phyloP scores from a whole-genome alignment of 371 early-diverging fungal species.

The Coemansia sp. region DNA sequence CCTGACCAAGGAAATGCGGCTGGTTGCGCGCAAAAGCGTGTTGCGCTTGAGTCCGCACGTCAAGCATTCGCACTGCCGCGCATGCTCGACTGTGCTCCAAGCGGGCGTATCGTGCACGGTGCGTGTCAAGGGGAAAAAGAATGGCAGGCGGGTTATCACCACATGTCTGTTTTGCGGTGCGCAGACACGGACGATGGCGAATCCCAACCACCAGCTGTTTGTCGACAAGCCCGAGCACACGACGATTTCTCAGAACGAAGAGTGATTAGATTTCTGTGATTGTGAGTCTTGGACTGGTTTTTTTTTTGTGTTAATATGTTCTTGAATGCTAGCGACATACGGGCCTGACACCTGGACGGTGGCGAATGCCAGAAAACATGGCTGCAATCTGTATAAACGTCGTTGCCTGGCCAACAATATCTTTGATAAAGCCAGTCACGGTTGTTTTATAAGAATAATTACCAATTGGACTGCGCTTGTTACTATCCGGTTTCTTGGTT shows the following conservation, averaged over 20 bases:
- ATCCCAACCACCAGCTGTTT: constrained; percentile 34
- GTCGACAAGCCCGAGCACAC: constrained; percentile 35
- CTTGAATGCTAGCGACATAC: too few species aligned
- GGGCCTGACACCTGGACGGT: too few species aligned
- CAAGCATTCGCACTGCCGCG: constrained; percentile 43
- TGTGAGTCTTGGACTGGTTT: too few species aligned
- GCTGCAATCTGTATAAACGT: not conserved
- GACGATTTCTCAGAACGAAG: constrained; percentile 8
- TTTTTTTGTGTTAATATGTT: too few species aligned
- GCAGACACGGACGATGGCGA: constrained; percentile 24
- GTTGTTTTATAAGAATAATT: too few species aligned
- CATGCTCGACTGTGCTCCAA: constrained; percentile 35
- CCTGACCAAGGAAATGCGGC: constrained; percentile 45
- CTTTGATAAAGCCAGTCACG: too few species aligned
- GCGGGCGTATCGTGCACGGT: constrained; percentile 43
- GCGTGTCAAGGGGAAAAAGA: constrained; percentile 31
- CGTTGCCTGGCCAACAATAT: too few species aligned
- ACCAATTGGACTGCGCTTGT: too few species aligned
- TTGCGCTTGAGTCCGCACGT: constrained; percentile 49
- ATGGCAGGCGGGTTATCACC: constrained; percentile 21
- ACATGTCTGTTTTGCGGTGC: constrained; percentile 40
- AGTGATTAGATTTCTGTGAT: not conserved
- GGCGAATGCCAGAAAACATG: not conserved
- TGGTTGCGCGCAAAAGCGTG: constrained; percentile 46
- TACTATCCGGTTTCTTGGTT: too few species aligned